Evolutionary conservation across 176 grass and related monocot genomes (phyloP), one percentile per base, ranked within the genome.

Genomic region (Elymus sibiricus): DNA sequence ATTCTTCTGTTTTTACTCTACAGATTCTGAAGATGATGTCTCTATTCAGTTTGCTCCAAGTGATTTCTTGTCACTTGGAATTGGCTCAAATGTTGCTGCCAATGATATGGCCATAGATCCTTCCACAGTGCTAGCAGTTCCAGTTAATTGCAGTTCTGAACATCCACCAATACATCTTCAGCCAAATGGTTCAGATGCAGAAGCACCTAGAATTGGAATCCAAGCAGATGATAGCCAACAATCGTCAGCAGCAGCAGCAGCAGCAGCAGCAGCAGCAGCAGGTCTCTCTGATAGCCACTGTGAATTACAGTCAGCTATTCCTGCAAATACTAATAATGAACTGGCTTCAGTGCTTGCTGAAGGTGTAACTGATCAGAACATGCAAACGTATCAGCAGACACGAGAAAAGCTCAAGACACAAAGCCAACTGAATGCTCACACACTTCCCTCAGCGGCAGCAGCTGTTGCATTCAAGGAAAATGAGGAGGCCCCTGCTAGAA

Each of bases 31-130:
- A 94, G 81, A 49, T 44, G 81, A 56, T 56, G 46, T 56, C 81
- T 79, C 82, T 70, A 43, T 34, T 86, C 65, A 26, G 64, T 26
- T 28, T 81, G 60, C 68, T 67, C 28, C 43, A 74, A 84, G 68
- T 82, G 58, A 84, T 89, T 81, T 86, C 71, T 73, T 84, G 43
- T 78, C 72, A 19, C 86, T 79, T 77, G 84, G 81, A 80, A 59
- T 77, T 76, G 62, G 27, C 43, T 79, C 86, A 72, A 43, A 69
- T 24, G 19, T 22, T 31, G 64, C 25, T 47, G 69, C 26, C 55
- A 60, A 29, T 29, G 29, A 29, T 29, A 29, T 29, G 29, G 2
- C 29, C 29, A 2, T 27, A 60, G 27, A 76, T 77, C 75, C 58
- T 79, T 63, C 83, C 84, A 75, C 47, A 66, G 29, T 29, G 2